Percentiles rank a stretch among this genome's conserved stretches.
Evolutionary conservation across 1,139 yeast species (phyloP).

Genomic region (Casaregolazyma suthepensis): DNA sequence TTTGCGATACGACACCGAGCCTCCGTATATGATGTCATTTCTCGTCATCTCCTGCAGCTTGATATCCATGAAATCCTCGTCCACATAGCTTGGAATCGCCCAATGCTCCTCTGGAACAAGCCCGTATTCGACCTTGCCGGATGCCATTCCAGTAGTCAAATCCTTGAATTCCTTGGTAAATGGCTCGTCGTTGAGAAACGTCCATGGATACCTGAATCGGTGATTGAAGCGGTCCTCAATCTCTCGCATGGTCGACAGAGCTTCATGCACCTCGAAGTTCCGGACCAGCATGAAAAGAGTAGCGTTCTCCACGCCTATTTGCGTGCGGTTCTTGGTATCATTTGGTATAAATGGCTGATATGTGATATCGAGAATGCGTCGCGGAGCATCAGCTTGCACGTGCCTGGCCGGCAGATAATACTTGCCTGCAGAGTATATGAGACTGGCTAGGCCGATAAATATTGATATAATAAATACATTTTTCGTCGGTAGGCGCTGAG

Average conservation of each 20-base stretch:
- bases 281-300: constrained; percentile 68
- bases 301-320: constrained; percentile 50
- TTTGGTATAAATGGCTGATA: constrained; percentile 22
- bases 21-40: constrained; percentile 67
- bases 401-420: neutral
- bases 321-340: constrained; percentile 29
- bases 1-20: constrained; percentile 68
- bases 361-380: constrained; percentile 20
- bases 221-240: constrained; percentile 55
- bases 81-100: constrained; percentile 55
- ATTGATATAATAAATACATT: neutral
- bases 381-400: neutral
- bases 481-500: neutral
- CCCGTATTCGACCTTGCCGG: constrained; percentile 74
- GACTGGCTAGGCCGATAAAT: neutral
- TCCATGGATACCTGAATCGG: constrained; percentile 67
- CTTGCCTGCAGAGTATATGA: neutral
- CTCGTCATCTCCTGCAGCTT: constrained; percentile 51
- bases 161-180: constrained; percentile 60
- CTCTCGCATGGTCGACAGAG: constrained; percentile 58
- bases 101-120: constrained; percentile 57
- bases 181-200: constrained; percentile 76
- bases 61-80: constrained; percentile 39
- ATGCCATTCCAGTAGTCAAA: constrained; percentile 74
- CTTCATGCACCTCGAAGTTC: constrained; percentile 58